Evolutionary conservation across 495 filamentous ascomycete species (phyloP), one percentile per base, ranked within the genome.

Genomic region (Jackrogersella minutella): DNA sequence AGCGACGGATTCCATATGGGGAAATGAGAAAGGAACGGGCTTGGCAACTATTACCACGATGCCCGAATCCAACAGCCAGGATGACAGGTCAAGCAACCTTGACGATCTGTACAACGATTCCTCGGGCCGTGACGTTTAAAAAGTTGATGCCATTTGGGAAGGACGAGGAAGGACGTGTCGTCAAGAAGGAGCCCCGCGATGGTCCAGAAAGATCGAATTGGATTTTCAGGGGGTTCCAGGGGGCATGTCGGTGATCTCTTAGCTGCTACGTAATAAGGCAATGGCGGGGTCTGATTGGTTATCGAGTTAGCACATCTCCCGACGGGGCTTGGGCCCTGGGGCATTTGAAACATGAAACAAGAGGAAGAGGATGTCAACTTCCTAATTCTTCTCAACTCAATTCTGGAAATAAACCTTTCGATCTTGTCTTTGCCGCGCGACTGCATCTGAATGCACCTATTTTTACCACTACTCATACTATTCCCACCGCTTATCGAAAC

Each of bases 211-310:
- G 37, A 37, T 40, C 59, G 33, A 33, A 55, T 33, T n/a, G 43
- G 58, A 62, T 62, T 58, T 58, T 68, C 64, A 68, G 64, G 64
- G 46, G 58, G 28, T 52, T 53, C 13, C 37, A 66, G 26, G 50
- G 34, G 33, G 31, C 54, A 21, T 60, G 64, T 50, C 17, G 50
- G 14, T 36, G 46, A 59, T 61, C 57, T 56, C n/a, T 22, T 62
- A 62, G 33, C 40, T 40, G 31, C 30, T 53, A 54, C 30, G 44
- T 28, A 58, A 46, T 43, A 26, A 51, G 53, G 39, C 8, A 46
- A 62, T 16, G 9, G 39, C 19, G 24, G 19, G 9, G 22, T 41
- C 26, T 68, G 39, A 64, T 68, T 68, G 65, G 65, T 34, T 21
- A 31, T 44, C 24, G 44, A 40, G 22, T 31, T 17, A 59, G 14